These are phyloP conservation scores for Salix viminalis DNA, from an alignment of 345 rosid genomes.

Conservation along the genomic window DNA sequence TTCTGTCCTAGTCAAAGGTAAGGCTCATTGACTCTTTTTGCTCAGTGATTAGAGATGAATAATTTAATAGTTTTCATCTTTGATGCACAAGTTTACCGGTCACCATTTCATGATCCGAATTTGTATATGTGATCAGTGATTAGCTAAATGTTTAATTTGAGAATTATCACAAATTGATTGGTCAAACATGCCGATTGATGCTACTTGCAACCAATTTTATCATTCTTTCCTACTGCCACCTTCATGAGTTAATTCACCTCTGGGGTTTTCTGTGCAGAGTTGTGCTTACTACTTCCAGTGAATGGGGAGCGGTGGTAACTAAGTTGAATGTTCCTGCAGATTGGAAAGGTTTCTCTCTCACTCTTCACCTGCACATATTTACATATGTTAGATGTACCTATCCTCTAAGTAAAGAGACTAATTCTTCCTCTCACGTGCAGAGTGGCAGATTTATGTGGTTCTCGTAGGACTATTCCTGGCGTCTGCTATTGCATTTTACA, in stretches of 20 bases:
- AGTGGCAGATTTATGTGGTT: slow-evolving; percentile 87
- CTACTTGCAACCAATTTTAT: neutral
- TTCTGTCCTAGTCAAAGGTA: slow-evolving; percentile 88
- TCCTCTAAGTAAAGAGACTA: neutral
- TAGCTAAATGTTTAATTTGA: neutral
- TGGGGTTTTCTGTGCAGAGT: slow-evolving; percentile 43
- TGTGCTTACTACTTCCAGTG: slow-evolving; percentile 63
- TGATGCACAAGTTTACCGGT: neutral
- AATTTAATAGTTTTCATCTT: neutral
- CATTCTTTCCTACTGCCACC: neutral
- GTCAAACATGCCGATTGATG: neutral
- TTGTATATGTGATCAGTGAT: neutral
- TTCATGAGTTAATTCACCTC: neutral
- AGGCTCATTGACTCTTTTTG: neutral
- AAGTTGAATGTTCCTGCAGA: slow-evolving; percentile 84
- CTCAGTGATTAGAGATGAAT: neutral
- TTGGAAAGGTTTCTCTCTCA: slow-evolving; percentile 71
- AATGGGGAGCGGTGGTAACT: slow-evolving; percentile 85
- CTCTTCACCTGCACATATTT: neutral
- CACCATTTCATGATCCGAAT: neutral
- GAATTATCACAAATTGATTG: neutral
- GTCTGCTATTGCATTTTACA: slow-evolving; percentile 66
- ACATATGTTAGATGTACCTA: neutral
- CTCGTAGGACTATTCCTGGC: slow-evolving; percentile 75
- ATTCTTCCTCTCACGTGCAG: slow-evolving; percentile 36